These are phyloP conservation scores for Pittosporum tobira DNA, from an alignment of 129 eudicot species.

Conservation along the genomic window DNA sequence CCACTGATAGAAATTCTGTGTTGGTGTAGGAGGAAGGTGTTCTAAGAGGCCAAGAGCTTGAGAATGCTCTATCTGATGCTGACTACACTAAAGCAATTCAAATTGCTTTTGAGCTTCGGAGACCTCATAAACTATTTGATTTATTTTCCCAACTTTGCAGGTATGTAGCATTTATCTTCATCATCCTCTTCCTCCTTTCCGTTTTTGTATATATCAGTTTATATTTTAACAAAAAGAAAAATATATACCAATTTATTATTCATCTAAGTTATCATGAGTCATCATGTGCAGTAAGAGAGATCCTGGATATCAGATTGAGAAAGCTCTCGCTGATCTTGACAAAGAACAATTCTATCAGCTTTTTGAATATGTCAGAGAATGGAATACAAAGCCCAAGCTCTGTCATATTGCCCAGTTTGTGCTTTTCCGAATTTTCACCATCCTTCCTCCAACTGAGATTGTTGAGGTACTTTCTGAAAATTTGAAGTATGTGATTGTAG, in stretches of 20 bases:
- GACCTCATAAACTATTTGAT: conserved; percentile 84
- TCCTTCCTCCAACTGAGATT: conserved; percentile 71
- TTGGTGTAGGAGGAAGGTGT: conserved; percentile 72
- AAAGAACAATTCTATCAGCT: conserved; percentile 49
- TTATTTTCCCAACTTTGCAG: conserved; percentile 73
- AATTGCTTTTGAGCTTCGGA: conserved; percentile 86
- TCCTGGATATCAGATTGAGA: conserved; percentile 40
- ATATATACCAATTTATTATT: not conserved
- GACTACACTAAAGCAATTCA: conserved; percentile 85
- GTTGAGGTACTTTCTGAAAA: conserved; percentile 58
- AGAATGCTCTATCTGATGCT: conserved; percentile 70
- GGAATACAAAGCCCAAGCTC: conserved; percentile 88
- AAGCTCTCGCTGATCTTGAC: conserved; percentile 52
- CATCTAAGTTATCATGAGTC: conserved; percentile 4
- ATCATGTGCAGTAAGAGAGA: conserved; percentile 44
- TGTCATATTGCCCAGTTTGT: conserved; percentile 88
- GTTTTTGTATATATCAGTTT: not conserved
- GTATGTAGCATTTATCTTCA: conserved; percentile 36
- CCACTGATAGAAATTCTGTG: not conserved
- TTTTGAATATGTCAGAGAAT: conserved; percentile 79
- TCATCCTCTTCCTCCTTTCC: not conserved
- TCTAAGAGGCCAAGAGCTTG: conserved; percentile 77
- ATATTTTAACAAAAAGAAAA: too few relatives aligned
- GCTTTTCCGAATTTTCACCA: conserved; percentile 48
- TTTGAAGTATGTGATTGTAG: too few relatives aligned